Evolutionary conservation across 2,329 filamentous ascomycete genomes (phyloP), one percentile per base, ranked within the genome.

Genomic region (Colletotrichum nymphaeae): DNA sequence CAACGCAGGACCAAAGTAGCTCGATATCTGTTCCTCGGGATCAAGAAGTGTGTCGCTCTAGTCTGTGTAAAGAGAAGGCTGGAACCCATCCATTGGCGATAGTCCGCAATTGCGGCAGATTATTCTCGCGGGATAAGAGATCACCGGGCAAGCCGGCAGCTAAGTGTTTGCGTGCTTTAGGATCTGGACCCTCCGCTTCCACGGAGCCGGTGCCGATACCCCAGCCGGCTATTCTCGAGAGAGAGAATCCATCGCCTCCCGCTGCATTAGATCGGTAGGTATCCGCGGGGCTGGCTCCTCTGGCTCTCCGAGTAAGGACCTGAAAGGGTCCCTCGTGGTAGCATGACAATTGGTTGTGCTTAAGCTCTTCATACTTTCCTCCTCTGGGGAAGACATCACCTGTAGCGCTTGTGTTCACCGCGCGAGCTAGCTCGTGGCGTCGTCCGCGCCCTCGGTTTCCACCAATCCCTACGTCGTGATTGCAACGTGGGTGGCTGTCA

Each of bases 401-500:
- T 9, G 52, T 26, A 53, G 28, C 46, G 62, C 35, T 28, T 53
- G 24, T 9, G 12, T 66, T 9, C n/a, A 9, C 19, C 28, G 16
- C 37, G 37, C 42, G 24, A 59, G 30, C 60, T 59, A 66, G 16
- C 26, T 49, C 55, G n/a, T 70, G 35, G 67, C 42, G 67, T 59
- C 26, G 30, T 24, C 55, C 35, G 9, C 30, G 2, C 19, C 55
- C n/a, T 26, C 7, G 19, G 11, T 32, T 49, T 16, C 28, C 63
- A 24, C 55, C 55, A 67, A 32, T 60, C 16, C 30, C 68, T 9
- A 26, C 12, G 30, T 2, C n/a, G 19, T 28, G 12, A 37, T 53
- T 19, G 49, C 8, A 55, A 55, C 24, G 55, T 55, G n/a, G 11
- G 55, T 42, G n/a, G 19, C 42, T 49, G 42, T 49, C 42, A 49